Percentiles rank a stretch among this genome's conserved stretches.
Evolutionary conservation across 2,329 filamentous ascomycete genomes (phyloP).

Genomic region (Calonectria hawksworthii): DNA sequence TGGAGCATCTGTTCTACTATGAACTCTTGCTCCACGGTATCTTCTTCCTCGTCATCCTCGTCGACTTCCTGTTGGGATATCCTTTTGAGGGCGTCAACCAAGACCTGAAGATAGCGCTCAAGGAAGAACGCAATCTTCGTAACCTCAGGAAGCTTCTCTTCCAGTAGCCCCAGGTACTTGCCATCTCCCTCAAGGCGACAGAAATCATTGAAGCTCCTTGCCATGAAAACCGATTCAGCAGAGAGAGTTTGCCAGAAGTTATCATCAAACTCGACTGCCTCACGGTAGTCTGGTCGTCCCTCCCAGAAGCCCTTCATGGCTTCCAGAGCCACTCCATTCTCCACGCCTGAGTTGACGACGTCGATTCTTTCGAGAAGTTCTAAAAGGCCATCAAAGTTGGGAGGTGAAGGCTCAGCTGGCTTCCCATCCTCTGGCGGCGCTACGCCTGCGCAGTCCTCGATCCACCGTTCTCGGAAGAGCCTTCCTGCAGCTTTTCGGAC

Average conservation of each 20-base stretch:
- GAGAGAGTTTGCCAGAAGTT: conserved; percentile 85
- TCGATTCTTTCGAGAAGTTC: conserved; percentile 96
- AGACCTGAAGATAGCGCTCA: conserved; percentile 80
- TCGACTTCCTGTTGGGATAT: conserved; percentile 68
- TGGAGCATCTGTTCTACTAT: conserved; percentile 95
- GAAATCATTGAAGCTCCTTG: conserved; percentile 94
- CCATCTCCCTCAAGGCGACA: conserved; percentile 82
- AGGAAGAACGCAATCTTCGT: conserved; percentile 91
- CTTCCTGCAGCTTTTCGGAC: conserved; percentile 92
- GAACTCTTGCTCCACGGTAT: conserved; percentile 92
- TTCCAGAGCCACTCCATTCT: conserved; percentile 91
- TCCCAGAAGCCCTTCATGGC: conserved; percentile 99
- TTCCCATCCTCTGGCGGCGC: conserved; percentile 71
- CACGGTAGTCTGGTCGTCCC: conserved; percentile 85
- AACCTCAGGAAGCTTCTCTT: conserved; percentile 96
- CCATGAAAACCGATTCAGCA: conserved; percentile 90
- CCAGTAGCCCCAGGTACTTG: conserved; percentile 81
- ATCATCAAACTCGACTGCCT: conserved; percentile 79
- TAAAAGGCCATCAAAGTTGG: conserved; percentile 85
- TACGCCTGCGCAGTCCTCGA: conserved; percentile 89
- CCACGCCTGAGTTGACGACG: conserved; percentile 88
- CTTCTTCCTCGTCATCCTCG: conserved; percentile 80
- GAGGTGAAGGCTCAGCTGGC: conserved; percentile 69
- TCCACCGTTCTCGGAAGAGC: conserved; percentile 96
- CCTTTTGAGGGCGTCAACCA: conserved; percentile 75